These are phyloP conservation scores for Pseudocercospora fijiensis DNA, from an alignment of 2,329 filamentous ascomycete species.

Conservation along the genomic window DNA sequence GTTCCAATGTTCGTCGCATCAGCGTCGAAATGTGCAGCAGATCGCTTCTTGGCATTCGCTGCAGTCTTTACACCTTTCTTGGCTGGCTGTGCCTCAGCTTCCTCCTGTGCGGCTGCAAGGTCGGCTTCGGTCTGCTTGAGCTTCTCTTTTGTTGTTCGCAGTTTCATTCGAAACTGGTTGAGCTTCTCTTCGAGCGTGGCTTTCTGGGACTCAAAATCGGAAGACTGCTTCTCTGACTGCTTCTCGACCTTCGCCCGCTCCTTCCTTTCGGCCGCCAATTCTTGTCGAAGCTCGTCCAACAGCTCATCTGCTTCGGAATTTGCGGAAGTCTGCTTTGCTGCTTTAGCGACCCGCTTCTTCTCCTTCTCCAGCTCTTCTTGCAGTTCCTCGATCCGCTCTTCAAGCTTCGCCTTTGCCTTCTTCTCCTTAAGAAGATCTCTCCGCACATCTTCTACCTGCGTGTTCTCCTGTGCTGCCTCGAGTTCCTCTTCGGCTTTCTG, in stretches of 20 bases:
- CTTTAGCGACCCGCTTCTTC: constrained; percentile 39
- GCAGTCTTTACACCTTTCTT: constrained; percentile 38
- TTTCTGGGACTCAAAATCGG: constrained; percentile 62
- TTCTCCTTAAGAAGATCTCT: constrained; percentile 37
- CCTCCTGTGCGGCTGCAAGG: constrained; percentile 45
- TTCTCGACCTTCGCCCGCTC: constrained; percentile 55
- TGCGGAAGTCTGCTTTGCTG: constrained; percentile 45
- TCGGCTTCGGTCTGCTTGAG: constrained; percentile 64
- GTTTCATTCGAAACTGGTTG: constrained; percentile 66
- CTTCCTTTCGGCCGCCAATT: constrained; percentile 53
- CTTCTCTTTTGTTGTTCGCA: constrained; percentile 68
- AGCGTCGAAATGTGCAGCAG: constrained; percentile 45
- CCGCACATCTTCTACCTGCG: constrained; percentile 37
- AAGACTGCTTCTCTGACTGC: constrained; percentile 55
- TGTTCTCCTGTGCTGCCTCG: constrained; percentile 41
- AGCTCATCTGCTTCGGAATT: constrained; percentile 43
- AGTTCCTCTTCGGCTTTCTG: constrained; percentile 39
- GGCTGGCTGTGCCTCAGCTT: constrained; percentile 37
- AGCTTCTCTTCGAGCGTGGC: constrained; percentile 69
- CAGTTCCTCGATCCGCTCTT: constrained; percentile 40
- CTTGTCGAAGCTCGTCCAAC: constrained; percentile 50
- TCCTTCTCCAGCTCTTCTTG: constrained; percentile 38
- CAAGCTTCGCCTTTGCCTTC: constrained; percentile 36
- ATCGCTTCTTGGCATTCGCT: constrained; percentile 43
- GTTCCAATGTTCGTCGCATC: constrained; percentile 51